Evolutionary conservation across 768 basidiomycete species (phyloP), one percentile per base, ranked within the genome.

Genomic region (Wakefieldia striispora): DNA sequence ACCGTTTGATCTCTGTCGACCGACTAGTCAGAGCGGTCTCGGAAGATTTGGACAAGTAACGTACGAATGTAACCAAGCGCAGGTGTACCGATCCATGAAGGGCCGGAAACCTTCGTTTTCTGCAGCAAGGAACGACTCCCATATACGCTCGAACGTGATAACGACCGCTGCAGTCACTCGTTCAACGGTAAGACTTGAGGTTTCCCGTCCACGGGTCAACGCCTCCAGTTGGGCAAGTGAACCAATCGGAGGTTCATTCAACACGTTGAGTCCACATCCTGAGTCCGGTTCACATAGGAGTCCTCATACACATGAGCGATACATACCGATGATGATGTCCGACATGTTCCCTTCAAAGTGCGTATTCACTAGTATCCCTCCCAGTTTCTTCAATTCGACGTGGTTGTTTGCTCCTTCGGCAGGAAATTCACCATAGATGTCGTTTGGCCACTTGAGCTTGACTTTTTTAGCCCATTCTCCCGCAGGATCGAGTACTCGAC

Each of bases 401-500:
- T 35, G 39, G 17, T 29, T 52, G 29, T 23, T 6, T 6, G 45
- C 12, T 5, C 71, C 72, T 2, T 65, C 72, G 4, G 66, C 70
- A 29, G 73, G 81, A 35, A 76, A 72, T 35, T 83, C 75, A 2
- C 84, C 88, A 60, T 97, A 97, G 4, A 99, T 73, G 59, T 98
- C 97, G 61, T 98, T 98, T 17, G 95, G 97, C 97, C 97, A 98
- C 67, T 97, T 98, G 21, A 98, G 72, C 35, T 84, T 76, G 11
- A 97, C 79, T 13, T 74, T 74, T 3, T 80, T 70, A 12, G 81
- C 84, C 43, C 71, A 74, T 29, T 16, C 20, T 48, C 65, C 20
- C 39, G 49, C 81, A 0, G 86, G 72, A n/a, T 84, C 75, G 10
- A 59, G 71, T 2, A 71, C 70, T 2, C 83, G 78, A 56, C 90